A percentile compares a stretch with the other conserved stretches of the same genome.
Conservation (phyloP, 2,329 filamentous ascomycete species). For the Pestalotiopsis sp. region DNA sequence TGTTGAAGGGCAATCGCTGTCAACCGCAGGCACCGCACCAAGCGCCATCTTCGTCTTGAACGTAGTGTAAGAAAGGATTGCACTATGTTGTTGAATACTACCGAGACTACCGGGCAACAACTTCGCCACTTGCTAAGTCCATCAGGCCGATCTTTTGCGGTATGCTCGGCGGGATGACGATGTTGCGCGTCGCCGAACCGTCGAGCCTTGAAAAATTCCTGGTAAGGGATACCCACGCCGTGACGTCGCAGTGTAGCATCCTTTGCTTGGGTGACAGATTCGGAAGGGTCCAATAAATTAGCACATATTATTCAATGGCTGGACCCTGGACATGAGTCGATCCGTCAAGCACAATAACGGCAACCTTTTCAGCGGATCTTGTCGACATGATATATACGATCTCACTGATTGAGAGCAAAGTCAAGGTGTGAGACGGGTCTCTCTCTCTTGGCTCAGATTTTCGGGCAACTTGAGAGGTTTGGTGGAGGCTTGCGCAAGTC, state of each 20-base stretch:
- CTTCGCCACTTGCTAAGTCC: background rate
- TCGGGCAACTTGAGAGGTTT: background rate
- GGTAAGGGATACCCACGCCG: background rate
- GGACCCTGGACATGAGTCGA: background rate
- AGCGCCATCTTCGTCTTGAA: background rate
- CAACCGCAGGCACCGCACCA: background rate
- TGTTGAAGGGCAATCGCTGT: background rate
- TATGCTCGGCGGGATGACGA: conserved; percentile 2
- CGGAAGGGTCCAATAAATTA: background rate
- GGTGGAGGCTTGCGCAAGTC: background rate
- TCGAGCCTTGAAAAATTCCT: background rate
- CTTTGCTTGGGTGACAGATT: background rate
- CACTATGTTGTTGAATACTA: background rate
- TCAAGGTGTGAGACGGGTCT: background rate
- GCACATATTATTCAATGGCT: background rate
- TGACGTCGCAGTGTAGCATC: conserved; percentile 1
- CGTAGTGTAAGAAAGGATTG: background rate
- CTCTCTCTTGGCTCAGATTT: background rate
- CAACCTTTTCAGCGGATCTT: no score
- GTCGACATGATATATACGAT: background rate
- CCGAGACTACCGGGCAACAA: background rate
- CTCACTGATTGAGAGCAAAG: background rate
- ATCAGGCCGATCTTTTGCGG: background rate
- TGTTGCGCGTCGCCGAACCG: background rate
- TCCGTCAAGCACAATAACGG: background rate